phyloP scores from a whole-genome alignment of 2,329 filamentous ascomycete species.

The Aureobasidium subglaciale region DNA sequence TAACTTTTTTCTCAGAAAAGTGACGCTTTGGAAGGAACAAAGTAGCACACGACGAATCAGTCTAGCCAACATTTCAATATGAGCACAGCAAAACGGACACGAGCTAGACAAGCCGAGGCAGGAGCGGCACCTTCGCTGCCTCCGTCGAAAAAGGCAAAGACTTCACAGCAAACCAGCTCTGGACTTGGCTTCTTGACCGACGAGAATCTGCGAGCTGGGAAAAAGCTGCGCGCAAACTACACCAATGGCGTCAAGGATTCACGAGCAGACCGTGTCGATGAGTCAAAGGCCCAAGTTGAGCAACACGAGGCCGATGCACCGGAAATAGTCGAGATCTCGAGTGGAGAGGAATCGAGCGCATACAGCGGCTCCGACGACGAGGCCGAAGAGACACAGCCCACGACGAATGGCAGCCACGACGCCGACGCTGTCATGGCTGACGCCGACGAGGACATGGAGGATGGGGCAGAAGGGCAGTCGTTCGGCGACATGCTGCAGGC shows the following conservation, averaged over 20 bases:
- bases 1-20: conserved; percentile 8
- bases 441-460: conserved; percentile 26
- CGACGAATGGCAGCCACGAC: conserved; percentile 10
- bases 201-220: conserved; percentile 28
- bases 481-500: conserved; percentile 80
- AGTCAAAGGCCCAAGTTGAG: conserved; percentile 49
- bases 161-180: conserved; percentile 26
- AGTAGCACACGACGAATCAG: background rate
- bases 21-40: background rate
- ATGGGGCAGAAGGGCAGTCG: conserved; percentile 52
- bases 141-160: conserved; percentile 28
- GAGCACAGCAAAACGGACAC: conserved; percentile 30
- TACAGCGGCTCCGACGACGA: conserved; percentile 29
- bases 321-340: conserved; percentile 44
- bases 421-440: conserved; percentile 19
- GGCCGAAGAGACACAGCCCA: conserved; percentile 19
- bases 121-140: conserved; percentile 24
- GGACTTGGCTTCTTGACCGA: conserved; percentile 30
- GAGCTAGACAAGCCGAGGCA: conserved; percentile 24
- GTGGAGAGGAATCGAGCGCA: conserved; percentile 32
- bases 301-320: conserved; percentile 39
- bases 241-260: conserved; percentile 48
- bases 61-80: conserved; percentile 19
- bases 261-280: conserved; percentile 49
- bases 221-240: conserved; percentile 38